Evolutionary conservation across 805 yeast genomes (phyloP), one percentile per base, ranked within the genome.

Genomic region (Sugiyamaella americana): DNA sequence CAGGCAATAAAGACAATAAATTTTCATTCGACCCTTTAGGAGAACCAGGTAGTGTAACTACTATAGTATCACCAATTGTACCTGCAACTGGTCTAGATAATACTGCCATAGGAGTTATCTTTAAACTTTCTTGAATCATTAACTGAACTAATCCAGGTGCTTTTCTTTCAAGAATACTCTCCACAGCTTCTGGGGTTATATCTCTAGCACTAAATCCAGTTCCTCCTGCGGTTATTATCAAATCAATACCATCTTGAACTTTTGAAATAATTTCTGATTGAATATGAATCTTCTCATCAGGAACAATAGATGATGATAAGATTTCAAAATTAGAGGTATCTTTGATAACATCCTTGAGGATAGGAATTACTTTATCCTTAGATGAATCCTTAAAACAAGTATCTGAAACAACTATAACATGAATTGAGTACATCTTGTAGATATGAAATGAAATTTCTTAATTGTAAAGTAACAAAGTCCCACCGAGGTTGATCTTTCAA

Each of bases 1-100:
- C 62, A 1, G 53, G 58, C 1, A 65, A 38, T 8, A 75, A 49
- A 0, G 76, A 71, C 13, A 58, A 60, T 24, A 73, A 49, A 50
- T 73, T 73, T 54, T 76, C 80, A 1, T 50, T 50, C 0, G 75
- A 74, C 1, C 71, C 80, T 47, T 67, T 73, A 1, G 76, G 75
- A 0, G 78, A 73, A 0, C 81, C 81, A 0, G 81, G 81, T 2
- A 75, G 58, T 0, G 79, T 72, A 10, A 75, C 53, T 0, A 76
- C 59, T 36, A 76, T 50, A 0, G 71, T 50, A 19, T 63, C 56
- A 22, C 61, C 60, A 11, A 59, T 54, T 2, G 69, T 61, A 2
- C 81, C 81, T 1, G 78, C 77, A 3, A 72, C 72, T 1, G 78
- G 78, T 23, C 81, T 62, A 2, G 76, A 61, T 63, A 74, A 57